phyloP scores from a whole-genome alignment of 805 yeast species.

The Wickerhamiella musiphila region DNA sequence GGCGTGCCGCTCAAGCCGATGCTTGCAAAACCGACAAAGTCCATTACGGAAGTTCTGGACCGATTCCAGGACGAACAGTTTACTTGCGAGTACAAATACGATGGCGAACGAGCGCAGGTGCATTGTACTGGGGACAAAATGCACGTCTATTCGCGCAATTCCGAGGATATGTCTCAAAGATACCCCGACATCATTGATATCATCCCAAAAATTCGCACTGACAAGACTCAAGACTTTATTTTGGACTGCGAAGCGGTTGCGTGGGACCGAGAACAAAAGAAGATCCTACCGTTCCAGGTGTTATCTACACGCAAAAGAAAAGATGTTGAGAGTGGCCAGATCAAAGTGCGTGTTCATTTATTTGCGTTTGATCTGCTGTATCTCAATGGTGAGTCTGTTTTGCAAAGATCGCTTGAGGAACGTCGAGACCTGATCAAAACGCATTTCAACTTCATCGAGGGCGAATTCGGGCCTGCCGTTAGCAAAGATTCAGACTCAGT shows the following conservation, averaged over 20 bases:
- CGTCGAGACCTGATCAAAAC: conserved; percentile 46
- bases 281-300: conserved; percentile 84
- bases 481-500: conserved; percentile 49
- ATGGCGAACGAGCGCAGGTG: conserved; percentile 94
- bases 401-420: conserved; percentile 48
- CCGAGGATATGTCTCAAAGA: conserved; percentile 91
- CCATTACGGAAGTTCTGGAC: conserved; percentile 82
- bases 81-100: conserved; percentile 93
- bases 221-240: conserved; percentile 38
- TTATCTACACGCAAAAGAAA: conserved; percentile 87
- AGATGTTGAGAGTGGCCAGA: conserved; percentile 73
- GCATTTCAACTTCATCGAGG: conserved; percentile 43
- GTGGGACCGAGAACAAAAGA: conserved; percentile 65
- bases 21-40: conserved; percentile 95
- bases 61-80: conserved; percentile 70
- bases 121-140: conserved; percentile 47
- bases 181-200: conserved; percentile 78
- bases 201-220: conserved; percentile 38
- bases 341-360: conserved; percentile 78
- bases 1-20: conserved; percentile 94
- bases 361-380: conserved; percentile 81
- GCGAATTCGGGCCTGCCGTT: conserved; percentile 71
- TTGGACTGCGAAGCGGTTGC: conserved; percentile 97
- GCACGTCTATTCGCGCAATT: conserved; percentile 76
- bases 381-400: conserved; percentile 52